phyloP scores from a whole-genome alignment of 805 yeast species.

The Teunomyces cretensis region DNA sequence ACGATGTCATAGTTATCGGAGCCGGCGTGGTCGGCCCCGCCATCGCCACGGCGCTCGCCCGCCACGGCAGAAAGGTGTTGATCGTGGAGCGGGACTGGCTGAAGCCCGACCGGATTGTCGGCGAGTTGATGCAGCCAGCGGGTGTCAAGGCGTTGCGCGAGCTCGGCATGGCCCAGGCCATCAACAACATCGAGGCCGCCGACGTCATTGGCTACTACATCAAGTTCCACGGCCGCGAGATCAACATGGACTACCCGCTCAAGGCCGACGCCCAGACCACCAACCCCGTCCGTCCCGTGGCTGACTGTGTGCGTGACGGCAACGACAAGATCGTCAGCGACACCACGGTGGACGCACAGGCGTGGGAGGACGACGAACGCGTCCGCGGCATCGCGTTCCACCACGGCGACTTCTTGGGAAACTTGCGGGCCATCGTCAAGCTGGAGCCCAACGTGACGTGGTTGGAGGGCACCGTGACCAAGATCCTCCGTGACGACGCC shows the following conservation, averaged over 20 bases:
- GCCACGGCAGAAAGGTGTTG: conserved; percentile 82
- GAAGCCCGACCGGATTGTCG: conserved; percentile 94
- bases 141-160: conserved; percentile 84
- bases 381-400: conserved; percentile 84
- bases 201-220: conserved; percentile 80
- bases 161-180: conserved; percentile 76
- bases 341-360: conserved; percentile 45
- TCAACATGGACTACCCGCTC: conserved; percentile 69
- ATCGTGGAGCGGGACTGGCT: conserved; percentile 86
- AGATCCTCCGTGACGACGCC: conserved; percentile 53
- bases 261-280: conserved; percentile 47
- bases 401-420: conserved; percentile 83
- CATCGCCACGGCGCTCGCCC: conserved; percentile 83
- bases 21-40: conserved; percentile 99
- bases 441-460: conserved; percentile 72
- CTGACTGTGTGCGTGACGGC: conserved; percentile 54
- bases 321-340: conserved; percentile 55
- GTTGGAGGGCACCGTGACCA: conserved; percentile 80
- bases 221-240: conserved; percentile 56
- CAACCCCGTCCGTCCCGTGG: conserved; percentile 47
- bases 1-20: conserved; percentile 90
- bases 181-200: conserved; percentile 75
- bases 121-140: conserved; percentile 95
- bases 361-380: conserved; percentile 59
- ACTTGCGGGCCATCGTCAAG: conserved; percentile 69